Percentiles rank a stretch among this genome's conserved stretches.
Evolutionary conservation across 2,329 filamentous ascomycete species (phyloP).

Genomic region (Fusarium verrucosum): DNA sequence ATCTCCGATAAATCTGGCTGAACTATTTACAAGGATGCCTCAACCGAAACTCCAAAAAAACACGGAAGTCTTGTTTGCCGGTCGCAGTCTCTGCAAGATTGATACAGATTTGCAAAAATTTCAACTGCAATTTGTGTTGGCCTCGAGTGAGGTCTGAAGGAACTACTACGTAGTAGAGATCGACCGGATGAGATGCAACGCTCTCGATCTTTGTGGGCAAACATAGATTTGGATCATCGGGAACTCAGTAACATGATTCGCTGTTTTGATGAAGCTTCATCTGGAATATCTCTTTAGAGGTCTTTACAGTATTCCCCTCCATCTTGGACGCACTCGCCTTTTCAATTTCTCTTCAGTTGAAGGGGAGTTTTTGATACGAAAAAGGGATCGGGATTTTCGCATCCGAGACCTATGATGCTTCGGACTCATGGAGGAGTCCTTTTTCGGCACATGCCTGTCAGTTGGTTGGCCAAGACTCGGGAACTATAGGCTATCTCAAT

Average conservation of each 20-base stretch:
- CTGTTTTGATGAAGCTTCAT: background rate
- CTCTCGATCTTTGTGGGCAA: background rate
- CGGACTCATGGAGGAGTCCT: conserved; percentile 3
- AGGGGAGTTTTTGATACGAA: background rate
- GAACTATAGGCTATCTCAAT: conserved; percentile 2
- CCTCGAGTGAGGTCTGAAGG: background rate
- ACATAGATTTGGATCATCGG: background rate
- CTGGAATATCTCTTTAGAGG: no score
- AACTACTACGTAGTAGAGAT: no score
- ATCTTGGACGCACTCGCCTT: background rate
- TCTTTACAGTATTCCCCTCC: background rate
- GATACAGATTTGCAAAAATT: background rate
- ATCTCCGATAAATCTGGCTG: conserved; percentile 28
- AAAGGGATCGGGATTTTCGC: conserved; percentile 36
- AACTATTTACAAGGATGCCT: conserved; percentile 24
- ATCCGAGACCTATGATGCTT: conserved; percentile 37
- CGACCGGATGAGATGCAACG: background rate
- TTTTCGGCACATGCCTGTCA: conserved; percentile 26
- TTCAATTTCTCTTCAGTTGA: background rate
- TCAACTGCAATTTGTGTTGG: background rate
- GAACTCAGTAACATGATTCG: background rate
- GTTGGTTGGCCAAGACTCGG: conserved; percentile 1
- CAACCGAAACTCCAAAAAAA: conserved; percentile 26
- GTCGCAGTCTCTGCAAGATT: conserved; percentile 5
- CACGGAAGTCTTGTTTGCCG: conserved; percentile 31